Base-by-base conservation (phyloP, 75 land plant genomes). In the Cupressus sempervirens region DNA sequence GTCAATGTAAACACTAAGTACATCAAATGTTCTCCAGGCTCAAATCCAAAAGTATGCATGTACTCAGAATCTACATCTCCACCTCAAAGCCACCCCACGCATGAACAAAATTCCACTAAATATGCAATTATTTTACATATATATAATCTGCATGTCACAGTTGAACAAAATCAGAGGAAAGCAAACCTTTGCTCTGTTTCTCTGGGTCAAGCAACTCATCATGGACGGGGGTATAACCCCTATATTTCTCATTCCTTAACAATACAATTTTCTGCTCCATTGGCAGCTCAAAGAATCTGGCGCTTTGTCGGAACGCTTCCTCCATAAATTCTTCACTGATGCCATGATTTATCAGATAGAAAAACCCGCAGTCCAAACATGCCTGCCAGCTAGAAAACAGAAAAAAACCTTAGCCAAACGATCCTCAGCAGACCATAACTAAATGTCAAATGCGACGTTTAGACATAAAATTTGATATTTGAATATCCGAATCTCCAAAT, bases 281-380 rank as follows among this genome's bases (percentile, higher is more conserved):
- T 1, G 98, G 94, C 70, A 97, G 76, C 58, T 58, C 76, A 83
- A 97, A 97, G 74, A 97, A 90, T 80, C 48, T 88, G 80, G 87
- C 92, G 88, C 98, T 97, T 80, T 94, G 92, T 3, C 85, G 87
- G 56, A 97, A 94, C 54, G 94, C 96, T 72, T 91, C 89, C 30
- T 95, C 96, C 90, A 95, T 92, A 81, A 96, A 90, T 74, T 94
- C 93, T 54, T 91, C 87, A 79, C 89, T 89, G 34, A 97, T 91
- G 35, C 98, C 99, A 87, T 97, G 99, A 80, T 97, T 93, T 12
- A 95, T 84, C n/a, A 97, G 92, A 82, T 97, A 94, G 87, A 95
- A 97, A 67, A 97, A 97, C 38, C 99, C 99, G 46, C 86, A 85
- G 76, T 94, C 96, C 83, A 93, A 76, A 84, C 98, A 97, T 76